Evolutionary conservation across 2,329 filamentous ascomycete species (phyloP).

Genomic region (Aspergillus ustus): DNA sequence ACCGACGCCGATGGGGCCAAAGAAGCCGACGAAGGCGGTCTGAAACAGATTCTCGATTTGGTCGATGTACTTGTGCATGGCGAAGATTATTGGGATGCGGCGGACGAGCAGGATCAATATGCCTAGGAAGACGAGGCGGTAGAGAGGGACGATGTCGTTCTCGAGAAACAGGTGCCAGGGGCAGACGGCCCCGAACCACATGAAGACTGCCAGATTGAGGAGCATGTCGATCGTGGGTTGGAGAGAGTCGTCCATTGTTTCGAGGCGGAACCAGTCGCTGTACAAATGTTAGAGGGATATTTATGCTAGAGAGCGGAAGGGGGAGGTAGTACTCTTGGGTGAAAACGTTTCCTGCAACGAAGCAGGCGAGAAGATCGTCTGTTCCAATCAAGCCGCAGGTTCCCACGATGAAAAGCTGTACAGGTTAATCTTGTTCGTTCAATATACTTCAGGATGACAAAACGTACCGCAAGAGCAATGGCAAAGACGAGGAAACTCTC

Average conservation of each 20-base stretch:
- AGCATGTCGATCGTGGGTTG: constrained; percentile 95
- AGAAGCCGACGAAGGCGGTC: constrained; percentile 87
- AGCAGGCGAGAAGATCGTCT: constrained; percentile 89
- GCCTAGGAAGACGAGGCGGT: constrained; percentile 73
- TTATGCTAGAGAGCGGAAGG: background rate
- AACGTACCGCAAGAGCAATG: constrained; percentile 72
- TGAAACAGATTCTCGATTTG: constrained; percentile 77
- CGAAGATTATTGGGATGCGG: constrained; percentile 75
- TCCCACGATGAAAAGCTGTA: constrained; percentile 76
- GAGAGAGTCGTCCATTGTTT: constrained; percentile 88
- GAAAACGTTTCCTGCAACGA: constrained; percentile 88
- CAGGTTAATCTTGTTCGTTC: constrained; percentile 10
- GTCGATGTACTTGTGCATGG: constrained; percentile 73
- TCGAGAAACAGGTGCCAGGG: constrained; percentile 75
- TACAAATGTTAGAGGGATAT: constrained; percentile 16
- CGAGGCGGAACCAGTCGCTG: constrained; percentile 84
- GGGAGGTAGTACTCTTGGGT: constrained; percentile 78
- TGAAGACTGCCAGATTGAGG: constrained; percentile 83
- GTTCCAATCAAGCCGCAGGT: constrained; percentile 86
- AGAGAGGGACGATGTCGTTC: constrained; percentile 73
- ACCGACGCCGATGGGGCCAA: constrained; percentile 88
- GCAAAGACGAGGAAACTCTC: constrained; percentile 89
- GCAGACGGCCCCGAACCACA: constrained; percentile 87
- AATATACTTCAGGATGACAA: background rate
- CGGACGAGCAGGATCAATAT: constrained; percentile 77